Evolutionary conservation across 257 asterid genomes (phyloP), one percentile per base, ranked within the genome.

Genomic region (Petunia secreta): DNA sequence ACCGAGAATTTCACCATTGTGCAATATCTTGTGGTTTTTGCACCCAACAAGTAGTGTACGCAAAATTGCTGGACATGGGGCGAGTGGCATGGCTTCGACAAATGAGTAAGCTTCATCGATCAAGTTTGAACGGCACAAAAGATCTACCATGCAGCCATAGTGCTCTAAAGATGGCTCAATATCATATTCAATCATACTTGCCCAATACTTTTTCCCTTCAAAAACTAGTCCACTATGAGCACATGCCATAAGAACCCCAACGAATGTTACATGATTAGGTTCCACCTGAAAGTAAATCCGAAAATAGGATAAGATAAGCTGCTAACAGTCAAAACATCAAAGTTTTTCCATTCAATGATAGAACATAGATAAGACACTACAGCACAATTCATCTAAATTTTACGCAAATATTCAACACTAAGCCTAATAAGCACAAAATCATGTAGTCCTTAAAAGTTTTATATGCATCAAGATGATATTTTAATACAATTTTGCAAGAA

Each of bases 141-240:
- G 79, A 88, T 89, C 96, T 0, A 90, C 93, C 93, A 92, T 88
- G 89, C 92, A 89, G 77, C 93, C 89, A 67, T 90, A 92, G 62
- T 91, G 92, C 90, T 92, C 97, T 87, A 87, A 82, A 36, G 94
- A 87, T 8, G 95, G 95, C 54, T 88, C 91, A n/a, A 91, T 87
- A n/a, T 91, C 89, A 16, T 87, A 86, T 9, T 78, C 84, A 1
- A 87, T 59, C 95, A 92, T 88, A 84, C 79, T 59, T 3, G 89
- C 82, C 95, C 97, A 91, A 67, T 87, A 89, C 83, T 79, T 87
- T 83, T 73, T 83, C 58, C 96, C 96, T 41, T 88, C 88, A 0
- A 84, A 81, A 58, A 92, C 89, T 58, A 88, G 85, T 68, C 95
- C 92, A 38, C 89, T 85, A 54, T 90, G 93, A 7, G 94, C 92